Conservation (phyloP, 257 asterid genomes). For the Linaria vulgaris region DNA sequence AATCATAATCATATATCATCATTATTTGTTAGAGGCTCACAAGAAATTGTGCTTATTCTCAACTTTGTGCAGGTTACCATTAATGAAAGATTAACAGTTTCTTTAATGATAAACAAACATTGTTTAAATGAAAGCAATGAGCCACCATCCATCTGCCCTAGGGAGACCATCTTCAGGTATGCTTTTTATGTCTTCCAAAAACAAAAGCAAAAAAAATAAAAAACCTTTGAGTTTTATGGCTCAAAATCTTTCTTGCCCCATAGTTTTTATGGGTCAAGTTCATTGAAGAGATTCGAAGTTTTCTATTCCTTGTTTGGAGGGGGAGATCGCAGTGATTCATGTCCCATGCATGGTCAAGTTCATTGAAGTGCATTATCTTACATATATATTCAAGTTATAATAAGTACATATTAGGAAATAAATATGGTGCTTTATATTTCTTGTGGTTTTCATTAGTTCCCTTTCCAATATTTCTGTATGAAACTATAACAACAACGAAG, state of each 20-base stretch:
- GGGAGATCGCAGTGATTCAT: background rate
- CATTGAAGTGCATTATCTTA: background rate
- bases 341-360: background rate
- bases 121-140: conserved; percentile 48
- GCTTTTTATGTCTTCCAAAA: conserved; percentile 4
- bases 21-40: no score
- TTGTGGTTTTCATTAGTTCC: background rate
- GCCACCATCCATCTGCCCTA: conserved; percentile 42
- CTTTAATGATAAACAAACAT: conserved; percentile 40
- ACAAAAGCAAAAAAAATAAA: background rate
- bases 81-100: conserved; percentile 16
- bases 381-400: no score
- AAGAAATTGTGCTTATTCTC: conserved; percentile 11
- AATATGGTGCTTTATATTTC: background rate
- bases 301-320: background rate
- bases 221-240: conserved; percentile 1
- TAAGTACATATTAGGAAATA: background rate
- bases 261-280: no score
- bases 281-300: no score
- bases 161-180: conserved; percentile 62
- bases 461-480: background rate
- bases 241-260: no score
- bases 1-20: background rate
- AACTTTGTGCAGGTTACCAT: conserved; percentile 36
- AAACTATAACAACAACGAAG: no score